These are phyloP conservation scores for Panus rudis DNA, from an alignment of 768 basidiomycete species.

Conservation along the genomic window DNA sequence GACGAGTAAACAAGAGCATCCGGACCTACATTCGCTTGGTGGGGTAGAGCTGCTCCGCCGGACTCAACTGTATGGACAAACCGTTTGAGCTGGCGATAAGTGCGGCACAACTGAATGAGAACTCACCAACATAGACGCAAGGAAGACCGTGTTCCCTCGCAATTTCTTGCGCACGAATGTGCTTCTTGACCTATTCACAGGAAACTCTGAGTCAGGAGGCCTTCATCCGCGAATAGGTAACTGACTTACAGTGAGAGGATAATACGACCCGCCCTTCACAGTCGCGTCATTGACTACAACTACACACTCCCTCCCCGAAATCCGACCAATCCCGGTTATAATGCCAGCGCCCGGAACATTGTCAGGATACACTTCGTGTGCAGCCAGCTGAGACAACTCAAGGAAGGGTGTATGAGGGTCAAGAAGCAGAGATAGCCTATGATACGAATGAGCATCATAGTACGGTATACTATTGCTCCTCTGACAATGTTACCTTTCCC, in stretches of 20 bases:
- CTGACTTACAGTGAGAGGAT: conserved; percentile 65
- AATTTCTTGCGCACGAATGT: conserved; percentile 89
- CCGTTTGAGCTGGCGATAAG: background rate
- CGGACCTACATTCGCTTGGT: conserved; percentile 72
- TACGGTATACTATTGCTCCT: background rate
- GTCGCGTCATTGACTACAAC: conserved; percentile 93
- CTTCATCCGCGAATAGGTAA: background rate
- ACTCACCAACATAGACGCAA: conserved; percentile 85
- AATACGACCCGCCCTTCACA: conserved; percentile 90
- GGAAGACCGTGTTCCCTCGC: conserved; percentile 87
- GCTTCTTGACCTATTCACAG: conserved; percentile 75
- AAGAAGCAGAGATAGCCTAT: conserved; percentile 63
- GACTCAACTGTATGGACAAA: conserved; percentile 77
- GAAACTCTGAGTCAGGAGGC: background rate
- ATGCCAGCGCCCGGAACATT: conserved; percentile 84
- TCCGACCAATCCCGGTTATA: conserved; percentile 70
- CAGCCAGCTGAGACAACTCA: conserved; percentile 81
- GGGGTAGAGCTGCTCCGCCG: conserved; percentile 86
- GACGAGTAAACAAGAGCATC: background rate
- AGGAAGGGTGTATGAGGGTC: conserved; percentile 88
- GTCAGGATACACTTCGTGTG: conserved; percentile 78
- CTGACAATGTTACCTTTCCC: conserved; percentile 55
- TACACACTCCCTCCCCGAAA: conserved; percentile 79
- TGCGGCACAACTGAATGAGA: conserved; percentile 6
- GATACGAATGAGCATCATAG: background rate